These are phyloP conservation scores for Ophiognomonia clavigignenti-juglandacearum DNA, from an alignment of 2,329 filamentous ascomycete genomes.

Conservation along the genomic window DNA sequence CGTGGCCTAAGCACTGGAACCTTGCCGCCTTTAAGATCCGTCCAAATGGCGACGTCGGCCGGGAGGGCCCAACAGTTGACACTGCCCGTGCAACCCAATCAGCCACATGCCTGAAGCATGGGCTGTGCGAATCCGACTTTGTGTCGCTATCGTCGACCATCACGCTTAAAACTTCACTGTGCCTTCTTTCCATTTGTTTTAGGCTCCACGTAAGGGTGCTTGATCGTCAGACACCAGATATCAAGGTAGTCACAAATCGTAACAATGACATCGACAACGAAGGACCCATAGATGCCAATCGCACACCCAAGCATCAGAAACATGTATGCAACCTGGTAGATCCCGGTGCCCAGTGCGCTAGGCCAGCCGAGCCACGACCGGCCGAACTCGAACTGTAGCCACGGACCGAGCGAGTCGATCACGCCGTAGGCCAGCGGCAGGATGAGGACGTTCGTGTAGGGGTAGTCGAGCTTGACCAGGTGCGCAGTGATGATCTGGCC, in stretches of 20 bases:
- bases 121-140: too few relatives aligned
- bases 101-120: too few relatives aligned
- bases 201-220: conserved; percentile 62
- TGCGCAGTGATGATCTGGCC: conserved; percentile 95
- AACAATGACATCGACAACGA: conserved; percentile 94
- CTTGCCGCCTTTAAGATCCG: too few relatives aligned
- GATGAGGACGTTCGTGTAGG: conserved; percentile 81
- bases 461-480: conserved; percentile 81
- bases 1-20: too few relatives aligned
- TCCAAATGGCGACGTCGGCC: too few relatives aligned
- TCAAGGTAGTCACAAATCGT: conserved; percentile 98
- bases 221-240: conserved; percentile 98
- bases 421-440: conserved; percentile 75
- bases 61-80: too few relatives aligned
- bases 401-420: conserved; percentile 72
- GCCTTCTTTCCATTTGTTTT: conserved; percentile 15
- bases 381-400: conserved; percentile 48
- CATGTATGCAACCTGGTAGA: conserved; percentile 89
- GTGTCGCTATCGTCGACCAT: too few relatives aligned
- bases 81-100: too few relatives aligned
- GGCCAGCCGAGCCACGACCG: conserved; percentile 70
- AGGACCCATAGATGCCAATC: conserved; percentile 92
- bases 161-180: background rate
- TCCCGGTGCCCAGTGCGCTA: conserved; percentile 65
- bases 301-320: conserved; percentile 83